Evolutionary conservation across 495 filamentous ascomycete genomes (phyloP).

Genomic region (Penicillium macrosclerotiorum): DNA sequence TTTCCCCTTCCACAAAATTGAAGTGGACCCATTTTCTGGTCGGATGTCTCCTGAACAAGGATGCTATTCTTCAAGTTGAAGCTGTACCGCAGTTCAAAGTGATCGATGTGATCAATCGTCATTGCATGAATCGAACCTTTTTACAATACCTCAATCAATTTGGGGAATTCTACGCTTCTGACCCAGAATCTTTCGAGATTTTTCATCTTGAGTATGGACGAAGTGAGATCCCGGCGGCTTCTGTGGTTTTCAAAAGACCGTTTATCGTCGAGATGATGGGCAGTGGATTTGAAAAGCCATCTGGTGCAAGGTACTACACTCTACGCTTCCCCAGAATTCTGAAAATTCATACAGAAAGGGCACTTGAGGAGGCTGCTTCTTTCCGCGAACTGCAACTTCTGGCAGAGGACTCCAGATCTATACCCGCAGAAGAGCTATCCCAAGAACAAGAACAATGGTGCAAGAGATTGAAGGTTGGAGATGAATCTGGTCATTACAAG

Average conservation of each 20-base stretch:
- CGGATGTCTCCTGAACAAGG: constrained; percentile 73
- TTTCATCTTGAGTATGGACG: constrained; percentile 37
- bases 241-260: constrained; percentile 55
- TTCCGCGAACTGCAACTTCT: constrained; percentile 56
- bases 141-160: constrained; percentile 51
- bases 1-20: constrained; percentile 45
- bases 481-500: constrained; percentile 30
- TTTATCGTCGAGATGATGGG: constrained; percentile 66
- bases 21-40: constrained; percentile 78
- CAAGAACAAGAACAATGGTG: constrained; percentile 55
- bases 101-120: constrained; percentile 53
- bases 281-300: constrained; percentile 61
- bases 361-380: constrained; percentile 52
- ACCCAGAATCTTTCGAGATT: constrained; percentile 18
- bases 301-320: constrained; percentile 53
- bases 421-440: constrained; percentile 39
- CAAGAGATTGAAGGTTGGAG: constrained; percentile 49
- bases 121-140: constrained; percentile 49
- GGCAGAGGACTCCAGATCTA: constrained; percentile 46
- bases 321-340: constrained; percentile 63
- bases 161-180: constrained; percentile 41
- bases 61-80: constrained; percentile 50
- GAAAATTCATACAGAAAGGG: constrained; percentile 60
- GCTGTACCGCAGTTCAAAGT: constrained; percentile 61
- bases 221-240: constrained; percentile 29